Conservation (phyloP, 768 basidiomycete species). For the Mrakia gelida region DNA sequence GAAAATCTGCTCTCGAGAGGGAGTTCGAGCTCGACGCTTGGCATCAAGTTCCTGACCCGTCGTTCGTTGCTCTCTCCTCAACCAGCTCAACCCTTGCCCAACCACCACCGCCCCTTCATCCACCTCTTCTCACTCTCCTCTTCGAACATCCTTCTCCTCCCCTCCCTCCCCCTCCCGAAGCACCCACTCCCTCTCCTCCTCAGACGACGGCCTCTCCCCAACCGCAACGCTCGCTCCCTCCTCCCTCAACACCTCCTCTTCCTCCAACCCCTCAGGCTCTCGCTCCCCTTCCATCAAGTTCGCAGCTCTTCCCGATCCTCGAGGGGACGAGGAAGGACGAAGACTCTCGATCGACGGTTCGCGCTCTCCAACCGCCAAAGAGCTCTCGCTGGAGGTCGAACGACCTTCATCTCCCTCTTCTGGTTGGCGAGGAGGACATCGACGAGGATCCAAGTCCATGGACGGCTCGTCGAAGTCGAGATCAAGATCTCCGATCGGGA, state of each 20-base stretch:
- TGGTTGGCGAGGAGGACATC: neutral
- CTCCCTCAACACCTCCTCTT: neutral
- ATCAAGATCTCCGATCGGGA: neutral
- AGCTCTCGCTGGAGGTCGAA: neutral
- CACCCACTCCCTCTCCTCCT: neutral
- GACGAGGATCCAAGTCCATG: neutral
- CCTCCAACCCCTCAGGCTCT: neutral
- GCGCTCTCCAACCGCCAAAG: neutral
- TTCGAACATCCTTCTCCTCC: neutral
- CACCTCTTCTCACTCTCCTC: neutral
- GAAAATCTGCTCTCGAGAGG: neutral
- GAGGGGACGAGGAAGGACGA: neutral
- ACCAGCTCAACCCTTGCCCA: neutral
- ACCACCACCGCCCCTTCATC: neutral
- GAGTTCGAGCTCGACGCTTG: too few relatives aligned
- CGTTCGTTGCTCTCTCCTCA: neutral
- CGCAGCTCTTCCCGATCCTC: neutral
- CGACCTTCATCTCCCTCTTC: neutral
- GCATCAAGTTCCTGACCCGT: too few relatives aligned
- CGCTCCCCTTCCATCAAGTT: neutral
- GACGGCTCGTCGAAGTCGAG: neutral
- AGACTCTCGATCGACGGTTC: neutral
- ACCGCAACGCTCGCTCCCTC: neutral
- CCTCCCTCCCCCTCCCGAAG: neutral
- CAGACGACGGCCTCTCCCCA: neutral